These are phyloP conservation scores for Fusarium sacchari DNA, from an alignment of 2,329 filamentous ascomycete species.

Conservation along the genomic window DNA sequence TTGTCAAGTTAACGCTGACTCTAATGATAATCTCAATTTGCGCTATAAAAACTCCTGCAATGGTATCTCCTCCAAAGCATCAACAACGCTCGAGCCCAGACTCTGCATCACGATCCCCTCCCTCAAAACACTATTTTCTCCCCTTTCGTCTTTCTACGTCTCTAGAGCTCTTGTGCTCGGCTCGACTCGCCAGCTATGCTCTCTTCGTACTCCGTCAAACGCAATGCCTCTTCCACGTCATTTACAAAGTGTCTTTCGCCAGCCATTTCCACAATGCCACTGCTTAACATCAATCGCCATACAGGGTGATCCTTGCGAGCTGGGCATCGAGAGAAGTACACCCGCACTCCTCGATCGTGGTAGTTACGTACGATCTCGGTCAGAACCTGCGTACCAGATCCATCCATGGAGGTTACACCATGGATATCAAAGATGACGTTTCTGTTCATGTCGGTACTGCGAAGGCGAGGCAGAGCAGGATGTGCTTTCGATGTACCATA, in stretches of 20 bases:
- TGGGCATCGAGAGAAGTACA: constrained; percentile 75
- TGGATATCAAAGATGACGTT: constrained; percentile 98
- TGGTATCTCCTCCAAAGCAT: constrained; percentile 27
- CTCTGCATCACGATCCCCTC: not conserved
- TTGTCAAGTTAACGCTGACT: not conserved
- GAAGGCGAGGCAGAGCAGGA: constrained; percentile 83
- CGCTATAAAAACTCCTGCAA: not conserved
- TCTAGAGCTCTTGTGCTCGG: constrained; percentile 15
- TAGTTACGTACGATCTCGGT: constrained; percentile 88
- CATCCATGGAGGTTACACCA: constrained; percentile 94
- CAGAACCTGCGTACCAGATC: constrained; percentile 90
- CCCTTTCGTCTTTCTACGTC: not conserved
- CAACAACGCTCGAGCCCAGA: not conserved
- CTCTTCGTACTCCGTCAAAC: constrained; percentile 79
- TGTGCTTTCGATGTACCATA: constrained; percentile 90
- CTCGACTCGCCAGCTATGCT: constrained; percentile 47
- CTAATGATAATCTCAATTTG: constrained; percentile 2
- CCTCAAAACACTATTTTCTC: not conserved
- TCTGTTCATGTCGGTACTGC: constrained; percentile 81
- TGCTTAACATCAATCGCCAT: constrained; percentile 77
- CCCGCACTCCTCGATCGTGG: constrained; percentile 76
- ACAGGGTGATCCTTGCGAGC: constrained; percentile 62
- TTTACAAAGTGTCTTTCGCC: constrained; percentile 81
- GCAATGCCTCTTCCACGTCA: constrained; percentile 85
- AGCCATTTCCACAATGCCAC: constrained; percentile 85